A percentile compares a stretch with the other conserved stretches of the same genome.
Conservation (phyloP, 768 basidiomycete genomes). For the Infundibulicybe gibba region DNA sequence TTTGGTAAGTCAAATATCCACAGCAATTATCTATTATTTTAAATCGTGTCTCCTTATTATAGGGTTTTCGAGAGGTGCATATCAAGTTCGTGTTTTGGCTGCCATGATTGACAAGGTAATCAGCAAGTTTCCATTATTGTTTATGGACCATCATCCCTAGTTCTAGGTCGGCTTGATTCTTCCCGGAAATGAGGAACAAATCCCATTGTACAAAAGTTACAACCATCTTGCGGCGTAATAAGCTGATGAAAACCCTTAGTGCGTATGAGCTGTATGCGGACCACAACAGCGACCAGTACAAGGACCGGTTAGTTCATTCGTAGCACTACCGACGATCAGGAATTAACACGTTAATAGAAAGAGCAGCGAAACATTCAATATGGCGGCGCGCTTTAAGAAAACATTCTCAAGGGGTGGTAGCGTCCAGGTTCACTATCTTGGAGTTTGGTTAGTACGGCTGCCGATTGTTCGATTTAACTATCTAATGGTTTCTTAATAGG, state of each 20-base stretch:
- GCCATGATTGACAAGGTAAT: slow-evolving; percentile 39
- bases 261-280: slow-evolving; percentile 32
- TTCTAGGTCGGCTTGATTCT: slow-evolving; percentile 36
- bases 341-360: neutral
- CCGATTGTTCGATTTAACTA: neutral
- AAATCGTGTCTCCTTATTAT: neutral
- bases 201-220: slow-evolving; percentile 28
- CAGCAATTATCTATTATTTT: neutral
- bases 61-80: slow-evolving; percentile 50
- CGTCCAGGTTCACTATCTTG: slow-evolving; percentile 39
- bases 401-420: slow-evolving; percentile 15
- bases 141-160: neutral
- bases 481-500: slow-evolving; percentile 17
- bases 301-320: neutral
- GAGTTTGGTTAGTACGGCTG: slow-evolving; percentile 29
- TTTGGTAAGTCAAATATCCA: slow-evolving; percentile 25
- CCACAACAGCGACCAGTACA: neutral
- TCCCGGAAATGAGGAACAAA: slow-evolving; percentile 36
- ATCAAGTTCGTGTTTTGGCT: slow-evolving; percentile 39
- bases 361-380: neutral
- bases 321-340: neutral
- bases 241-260: slow-evolving; percentile 11
- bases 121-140: too few species aligned
- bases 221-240: neutral
- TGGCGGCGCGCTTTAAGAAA: slow-evolving; percentile 12